Conservation (phyloP, 371 early-diverging fungal species). For the Fennellomyces sp. region DNA sequence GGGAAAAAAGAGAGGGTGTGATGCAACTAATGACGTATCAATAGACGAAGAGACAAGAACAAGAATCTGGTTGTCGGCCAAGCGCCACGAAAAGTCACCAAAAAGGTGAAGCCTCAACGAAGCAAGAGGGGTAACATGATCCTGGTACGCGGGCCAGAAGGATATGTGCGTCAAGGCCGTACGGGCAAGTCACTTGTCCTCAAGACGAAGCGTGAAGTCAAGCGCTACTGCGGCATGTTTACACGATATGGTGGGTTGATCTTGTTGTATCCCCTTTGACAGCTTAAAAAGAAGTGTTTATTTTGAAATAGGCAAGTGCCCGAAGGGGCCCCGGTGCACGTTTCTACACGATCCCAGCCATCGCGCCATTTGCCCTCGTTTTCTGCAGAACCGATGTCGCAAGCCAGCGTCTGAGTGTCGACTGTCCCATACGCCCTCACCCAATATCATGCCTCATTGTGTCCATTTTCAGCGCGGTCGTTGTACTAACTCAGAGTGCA, state of each 20-base stretch:
- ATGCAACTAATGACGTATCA: neutral
- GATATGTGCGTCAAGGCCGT: constrained; percentile 41
- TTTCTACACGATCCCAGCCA: constrained; percentile 54
- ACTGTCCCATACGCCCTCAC: constrained; percentile 53
- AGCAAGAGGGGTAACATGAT: constrained; percentile 49
- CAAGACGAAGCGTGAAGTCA: constrained; percentile 11
- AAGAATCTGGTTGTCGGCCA: constrained; percentile 26
- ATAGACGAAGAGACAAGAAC: constrained; percentile 14
- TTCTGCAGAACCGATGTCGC: constrained; percentile 46
- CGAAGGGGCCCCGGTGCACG: constrained; percentile 28
- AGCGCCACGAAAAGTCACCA: constrained; percentile 1
- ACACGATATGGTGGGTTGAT: constrained; percentile 42
- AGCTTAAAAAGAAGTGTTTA: no score
- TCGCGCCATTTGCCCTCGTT: constrained; percentile 59
- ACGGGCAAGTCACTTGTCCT: constrained; percentile 36
- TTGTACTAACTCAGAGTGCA: constrained; percentile 51
- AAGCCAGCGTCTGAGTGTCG: constrained; percentile 38
- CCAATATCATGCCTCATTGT: constrained; percentile 57
- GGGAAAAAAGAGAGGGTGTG: no score
- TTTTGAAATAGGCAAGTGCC: constrained; percentile 38
- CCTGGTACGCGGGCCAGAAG: constrained; percentile 37
- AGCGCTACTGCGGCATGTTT: constrained; percentile 35
- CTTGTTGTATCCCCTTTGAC: neutral
- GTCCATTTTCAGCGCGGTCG: constrained; percentile 54
- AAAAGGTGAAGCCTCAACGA: constrained; percentile 16